phyloP scores from a whole-genome alignment of 768 basidiomycete genomes.

The Podaxis sp. region DNA sequence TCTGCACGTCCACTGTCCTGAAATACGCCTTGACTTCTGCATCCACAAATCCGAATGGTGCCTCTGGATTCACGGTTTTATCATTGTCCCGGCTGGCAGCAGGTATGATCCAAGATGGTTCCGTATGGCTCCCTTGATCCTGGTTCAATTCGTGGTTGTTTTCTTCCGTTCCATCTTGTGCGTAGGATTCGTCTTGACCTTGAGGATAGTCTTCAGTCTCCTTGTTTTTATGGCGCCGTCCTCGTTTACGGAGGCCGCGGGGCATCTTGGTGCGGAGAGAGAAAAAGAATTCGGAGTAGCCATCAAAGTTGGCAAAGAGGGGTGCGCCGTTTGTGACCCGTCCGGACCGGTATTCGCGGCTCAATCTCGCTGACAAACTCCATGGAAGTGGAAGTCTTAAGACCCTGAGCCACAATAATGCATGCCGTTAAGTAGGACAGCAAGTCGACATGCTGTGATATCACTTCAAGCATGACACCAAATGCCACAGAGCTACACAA shows the following conservation, averaged over 20 bases:
- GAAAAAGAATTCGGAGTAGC: background rate
- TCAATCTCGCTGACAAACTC: background rate
- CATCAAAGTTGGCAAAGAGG: background rate
- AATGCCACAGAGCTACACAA: no score
- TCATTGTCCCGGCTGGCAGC: conserved; percentile 29
- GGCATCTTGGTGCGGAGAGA: conserved; percentile 48
- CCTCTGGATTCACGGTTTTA: conserved; percentile 51
- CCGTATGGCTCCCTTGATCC: conserved; percentile 26
- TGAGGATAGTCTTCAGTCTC: conserved; percentile 25
- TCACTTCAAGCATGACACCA: no score
- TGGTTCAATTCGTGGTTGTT: conserved; percentile 19
- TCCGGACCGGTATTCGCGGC: conserved; percentile 1
- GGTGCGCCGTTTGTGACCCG: background rate
- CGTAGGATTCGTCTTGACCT: conserved; percentile 10
- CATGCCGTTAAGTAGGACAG: no score
- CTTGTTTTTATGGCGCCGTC: conserved; percentile 69
- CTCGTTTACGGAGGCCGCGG: conserved; percentile 72
- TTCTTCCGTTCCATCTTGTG: conserved; percentile 8
- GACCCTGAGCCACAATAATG: no score
- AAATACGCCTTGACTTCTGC: conserved; percentile 93
- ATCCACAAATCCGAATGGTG: conserved; percentile 90
- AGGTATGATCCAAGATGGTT: conserved; percentile 73
- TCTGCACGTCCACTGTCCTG: conserved; percentile 81
- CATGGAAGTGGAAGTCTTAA: background rate
- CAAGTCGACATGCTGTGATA: no score